Evolutionary conservation across 805 yeast genomes (phyloP).

Genomic region (Osmozyma mogii): DNA sequence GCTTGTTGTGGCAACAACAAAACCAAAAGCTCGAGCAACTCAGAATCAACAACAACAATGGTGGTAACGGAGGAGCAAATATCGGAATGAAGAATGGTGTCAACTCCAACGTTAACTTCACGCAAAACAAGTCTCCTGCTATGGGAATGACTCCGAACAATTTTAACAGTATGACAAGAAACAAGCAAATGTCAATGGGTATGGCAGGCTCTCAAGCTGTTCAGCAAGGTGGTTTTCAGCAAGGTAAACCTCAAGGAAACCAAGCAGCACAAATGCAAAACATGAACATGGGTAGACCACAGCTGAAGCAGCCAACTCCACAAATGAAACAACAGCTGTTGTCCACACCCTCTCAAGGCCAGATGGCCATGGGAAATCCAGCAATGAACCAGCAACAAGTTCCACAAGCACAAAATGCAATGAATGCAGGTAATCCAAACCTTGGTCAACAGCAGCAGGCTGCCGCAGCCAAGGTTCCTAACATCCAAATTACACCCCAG

Average conservation of each 20-base stretch:
- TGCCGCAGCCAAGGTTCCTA: conserved; percentile 4
- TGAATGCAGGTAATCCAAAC: too few relatives aligned
- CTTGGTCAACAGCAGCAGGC: conserved; percentile 13
- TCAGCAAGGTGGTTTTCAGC: too few relatives aligned
- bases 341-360: not conserved
- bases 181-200: too few relatives aligned
- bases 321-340: conserved; percentile 11
- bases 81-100: conserved; percentile 1
- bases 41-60: not conserved
- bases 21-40: conserved; percentile 24
- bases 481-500: conserved; percentile 16
- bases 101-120: conserved; percentile 3
- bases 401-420: too few relatives aligned
- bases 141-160: too few relatives aligned
- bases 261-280: too few relatives aligned
- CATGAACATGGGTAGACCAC: too few relatives aligned
- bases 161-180: conserved; percentile 3
- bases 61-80: too few relatives aligned
- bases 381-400: conserved; percentile 1
- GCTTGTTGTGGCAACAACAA: conserved; percentile 43
- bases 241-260: too few relatives aligned
- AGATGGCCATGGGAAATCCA: not conserved
- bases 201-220: too few relatives aligned
- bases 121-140: too few relatives aligned
- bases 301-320: too few relatives aligned